Percentiles rank a stretch among this genome's conserved stretches.
Evolutionary conservation across 768 basidiomycete genomes (phyloP).

Genomic region (Pleurotus giganteus): DNA sequence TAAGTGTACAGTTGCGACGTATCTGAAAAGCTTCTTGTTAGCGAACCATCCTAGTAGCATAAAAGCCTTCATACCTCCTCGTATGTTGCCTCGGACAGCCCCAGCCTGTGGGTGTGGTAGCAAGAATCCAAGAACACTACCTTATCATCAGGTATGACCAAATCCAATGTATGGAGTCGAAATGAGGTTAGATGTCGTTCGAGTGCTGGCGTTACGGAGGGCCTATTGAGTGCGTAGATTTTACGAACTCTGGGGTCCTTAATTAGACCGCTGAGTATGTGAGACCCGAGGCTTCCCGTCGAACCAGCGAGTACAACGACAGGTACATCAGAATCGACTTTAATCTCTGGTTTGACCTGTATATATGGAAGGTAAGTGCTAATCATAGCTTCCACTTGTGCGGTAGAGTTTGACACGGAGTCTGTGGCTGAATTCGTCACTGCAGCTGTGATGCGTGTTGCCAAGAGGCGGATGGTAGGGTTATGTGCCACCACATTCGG

Average conservation of each 20-base stretch:
- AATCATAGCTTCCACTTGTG: background rate
- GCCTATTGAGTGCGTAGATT: conserved; percentile 36
- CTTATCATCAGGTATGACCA: background rate
- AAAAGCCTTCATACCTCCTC: background rate
- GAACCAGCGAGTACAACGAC: conserved; percentile 26
- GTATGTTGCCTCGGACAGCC: background rate
- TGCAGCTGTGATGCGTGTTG: background rate
- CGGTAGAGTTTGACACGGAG: background rate
- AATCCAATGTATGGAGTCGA: background rate
- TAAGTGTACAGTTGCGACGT: background rate
- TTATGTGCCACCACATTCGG: background rate
- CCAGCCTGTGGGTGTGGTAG: background rate
- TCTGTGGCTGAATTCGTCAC: too few relatives aligned
- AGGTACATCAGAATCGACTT: background rate
- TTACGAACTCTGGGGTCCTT: conserved; percentile 31
- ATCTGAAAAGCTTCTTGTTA: background rate
- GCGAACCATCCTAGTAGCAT: background rate
- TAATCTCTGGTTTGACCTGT: background rate
- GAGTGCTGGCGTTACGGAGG: background rate
- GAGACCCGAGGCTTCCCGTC: conserved; percentile 24
- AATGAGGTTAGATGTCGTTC: background rate
- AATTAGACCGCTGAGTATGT: conserved; percentile 22
- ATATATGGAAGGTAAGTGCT: background rate
- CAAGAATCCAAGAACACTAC: background rate
- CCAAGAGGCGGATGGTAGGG: background rate